A percentile compares a stretch with the other conserved stretches of the same genome.
phyloP scores from a whole-genome alignment of 83 land plant genomes.

The Diphasiastrum complanatum region DNA sequence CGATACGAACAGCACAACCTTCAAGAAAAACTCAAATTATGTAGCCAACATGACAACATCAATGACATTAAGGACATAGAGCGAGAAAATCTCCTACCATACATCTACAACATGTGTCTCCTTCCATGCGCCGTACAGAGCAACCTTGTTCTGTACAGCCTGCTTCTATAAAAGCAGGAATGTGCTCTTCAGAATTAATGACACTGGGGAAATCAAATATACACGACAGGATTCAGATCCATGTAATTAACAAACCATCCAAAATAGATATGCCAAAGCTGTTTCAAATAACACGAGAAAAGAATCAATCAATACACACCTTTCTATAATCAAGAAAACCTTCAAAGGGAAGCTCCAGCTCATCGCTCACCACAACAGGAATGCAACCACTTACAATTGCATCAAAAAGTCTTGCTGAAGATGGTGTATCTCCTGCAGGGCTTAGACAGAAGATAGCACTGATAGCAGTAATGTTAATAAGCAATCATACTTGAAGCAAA shows the following conservation, averaged over 20 bases:
- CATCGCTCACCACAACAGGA: conserved; percentile 13
- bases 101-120: too few species aligned
- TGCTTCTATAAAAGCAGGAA: neutral
- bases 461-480: too few species aligned
- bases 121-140: too few species aligned
- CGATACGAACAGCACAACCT: conserved; percentile 7
- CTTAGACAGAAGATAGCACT: conserved; percentile 15
- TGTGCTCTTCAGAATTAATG: too few species aligned
- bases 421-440: conserved; percentile 14
- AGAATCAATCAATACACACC: neutral
- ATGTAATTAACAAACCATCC: too few species aligned
- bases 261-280: neutral
- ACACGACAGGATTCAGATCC: neutral
- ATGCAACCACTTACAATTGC: conserved; percentile 18
- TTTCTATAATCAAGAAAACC: conserved; percentile 12
- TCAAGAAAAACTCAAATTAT: too few species aligned
- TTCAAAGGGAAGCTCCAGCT: conserved; percentile 13
- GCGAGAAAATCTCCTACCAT: too few species aligned
- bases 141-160: too few species aligned
- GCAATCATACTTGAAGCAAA: too few species aligned
- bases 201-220: too few species aligned
- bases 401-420: conserved; percentile 13
- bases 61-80: too few species aligned
- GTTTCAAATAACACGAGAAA: neutral
- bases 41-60: too few species aligned